These are phyloP conservation scores for Lolium perenne DNA, from an alignment of 176 grass and related monocot species.

Conservation along the genomic window DNA sequence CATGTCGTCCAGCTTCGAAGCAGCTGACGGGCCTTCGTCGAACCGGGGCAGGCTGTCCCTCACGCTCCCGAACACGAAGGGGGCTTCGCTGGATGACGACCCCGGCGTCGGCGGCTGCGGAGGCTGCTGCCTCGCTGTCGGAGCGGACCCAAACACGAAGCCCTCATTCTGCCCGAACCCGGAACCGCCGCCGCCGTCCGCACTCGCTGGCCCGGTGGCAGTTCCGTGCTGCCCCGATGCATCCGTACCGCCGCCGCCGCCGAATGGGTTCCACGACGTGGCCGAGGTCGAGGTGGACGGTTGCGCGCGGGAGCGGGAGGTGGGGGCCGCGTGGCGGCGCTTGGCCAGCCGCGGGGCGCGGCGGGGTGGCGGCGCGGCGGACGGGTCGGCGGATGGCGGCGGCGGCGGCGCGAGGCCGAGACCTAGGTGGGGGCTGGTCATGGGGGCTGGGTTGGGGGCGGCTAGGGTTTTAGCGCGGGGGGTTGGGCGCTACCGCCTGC, in stretches of 20 bases:
- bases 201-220: background rate
- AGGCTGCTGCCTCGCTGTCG: slow-evolving; percentile 30
- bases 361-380: slow-evolving; percentile 1
- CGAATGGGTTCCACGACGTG: slow-evolving; percentile 54
- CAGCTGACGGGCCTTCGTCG: slow-evolving; percentile 26
- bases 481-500: slow-evolving; percentile 30
- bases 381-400: background rate
- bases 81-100: slow-evolving; percentile 14
- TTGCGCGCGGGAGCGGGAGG: slow-evolving; percentile 34
- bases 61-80: slow-evolving; percentile 51
- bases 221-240: background rate
- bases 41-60: slow-evolving; percentile 54
- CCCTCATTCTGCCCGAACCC: background rate
- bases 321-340: slow-evolving; percentile 35
- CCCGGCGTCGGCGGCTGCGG: background rate
- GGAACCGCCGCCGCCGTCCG: slow-evolving; percentile 8
- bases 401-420: slow-evolving; percentile 38
- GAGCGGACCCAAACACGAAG: slow-evolving; percentile 49
- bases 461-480: slow-evolving; percentile 53
- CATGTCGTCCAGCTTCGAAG: slow-evolving; percentile 49
- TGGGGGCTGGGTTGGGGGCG: background rate
- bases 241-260: slow-evolving; percentile 32
- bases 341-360: slow-evolving; percentile 49
- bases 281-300: slow-evolving; percentile 7
- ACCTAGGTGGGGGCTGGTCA: slow-evolving; percentile 51